Evolutionary conservation across 495 filamentous ascomycete species (phyloP).

Genomic region (Hyaloscypha finlandica): DNA sequence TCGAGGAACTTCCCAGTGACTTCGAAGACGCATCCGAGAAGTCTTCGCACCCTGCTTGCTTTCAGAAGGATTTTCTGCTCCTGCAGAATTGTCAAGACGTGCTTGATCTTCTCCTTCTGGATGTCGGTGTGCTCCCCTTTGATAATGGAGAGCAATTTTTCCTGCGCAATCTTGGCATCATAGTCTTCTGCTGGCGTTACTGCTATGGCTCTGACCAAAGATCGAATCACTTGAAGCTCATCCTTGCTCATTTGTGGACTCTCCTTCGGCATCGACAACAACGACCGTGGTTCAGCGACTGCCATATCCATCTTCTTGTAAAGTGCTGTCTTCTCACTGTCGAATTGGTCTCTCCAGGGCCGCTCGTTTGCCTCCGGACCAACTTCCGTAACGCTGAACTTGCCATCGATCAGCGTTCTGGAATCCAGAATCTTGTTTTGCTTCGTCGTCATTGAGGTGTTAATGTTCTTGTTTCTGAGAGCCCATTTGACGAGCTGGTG

Average conservation of each 20-base stretch:
- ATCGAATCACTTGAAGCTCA: conserved; percentile 49
- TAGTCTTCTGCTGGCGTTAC: conserved; percentile 54
- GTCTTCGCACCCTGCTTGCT: conserved; percentile 53
- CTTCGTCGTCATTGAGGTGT: conserved; percentile 37
- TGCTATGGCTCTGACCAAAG: conserved; percentile 62
- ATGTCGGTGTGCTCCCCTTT: conserved; percentile 45
- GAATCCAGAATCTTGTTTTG: conserved; percentile 27
- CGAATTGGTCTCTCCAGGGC: not conserved
- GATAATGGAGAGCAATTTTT: not conserved
- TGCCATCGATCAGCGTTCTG: conserved; percentile 37
- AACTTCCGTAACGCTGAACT: conserved; percentile 34
- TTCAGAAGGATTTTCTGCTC: conserved; percentile 60
- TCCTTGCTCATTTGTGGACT: not conserved
- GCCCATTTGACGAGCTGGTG: conserved; percentile 71
- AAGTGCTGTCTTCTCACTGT: not conserved
- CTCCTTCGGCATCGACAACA: conserved; percentile 9
- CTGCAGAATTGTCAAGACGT: conserved; percentile 59
- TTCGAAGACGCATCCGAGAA: conserved; percentile 57
- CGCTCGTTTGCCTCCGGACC: not conserved
- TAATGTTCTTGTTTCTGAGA: conserved; percentile 34
- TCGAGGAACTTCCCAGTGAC: conserved; percentile 58
- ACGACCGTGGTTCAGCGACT: conserved; percentile 21
- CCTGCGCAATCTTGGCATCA: conserved; percentile 41
- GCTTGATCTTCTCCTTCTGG: conserved; percentile 46
- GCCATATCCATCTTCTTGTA: not conserved